Conservation (phyloP, 2,329 filamentous ascomycete species). For the Colletotrichum orchidophilum region DNA sequence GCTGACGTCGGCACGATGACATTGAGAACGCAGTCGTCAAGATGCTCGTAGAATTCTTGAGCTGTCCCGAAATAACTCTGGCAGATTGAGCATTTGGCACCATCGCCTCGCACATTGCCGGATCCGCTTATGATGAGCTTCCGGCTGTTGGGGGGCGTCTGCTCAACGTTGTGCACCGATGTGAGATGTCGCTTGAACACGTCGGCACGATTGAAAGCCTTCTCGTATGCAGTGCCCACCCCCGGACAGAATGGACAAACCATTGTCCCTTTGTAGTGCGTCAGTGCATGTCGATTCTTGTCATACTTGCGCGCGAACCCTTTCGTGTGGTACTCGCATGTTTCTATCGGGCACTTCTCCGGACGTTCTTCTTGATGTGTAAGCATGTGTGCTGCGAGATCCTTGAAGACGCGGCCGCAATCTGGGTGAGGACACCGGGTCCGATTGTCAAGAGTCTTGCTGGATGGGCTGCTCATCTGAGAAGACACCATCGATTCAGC, state of each 20-base stretch:
- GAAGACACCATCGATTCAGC: conserved; percentile 13
- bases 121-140: conserved; percentile 66
- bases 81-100: conserved; percentile 92
- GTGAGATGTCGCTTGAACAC: conserved; percentile 97
- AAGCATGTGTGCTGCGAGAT: conserved; percentile 88
- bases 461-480: conserved; percentile 41
- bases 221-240: conserved; percentile 86
- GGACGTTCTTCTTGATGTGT: conserved; percentile 94
- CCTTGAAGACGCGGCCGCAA: conserved; percentile 69
- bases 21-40: conserved; percentile 74
- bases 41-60: conserved; percentile 97
- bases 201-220: conserved; percentile 95
- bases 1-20: conserved; percentile 60
- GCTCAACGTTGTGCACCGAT: conserved; percentile 92
- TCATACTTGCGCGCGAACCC: conserved; percentile 98
- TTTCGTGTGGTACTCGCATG: conserved; percentile 93
- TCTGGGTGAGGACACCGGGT: conserved; percentile 65
- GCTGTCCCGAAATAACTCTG: conserved; percentile 80
- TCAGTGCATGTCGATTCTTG: conserved; percentile 95
- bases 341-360: conserved; percentile 94
- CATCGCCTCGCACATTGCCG: conserved; percentile 51
- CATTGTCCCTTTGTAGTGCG: conserved; percentile 98
- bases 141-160: conserved; percentile 89
- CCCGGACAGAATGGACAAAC: conserved; percentile 96
- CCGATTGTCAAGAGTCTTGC: conserved; percentile 50